Conservation (phyloP, 306 rosid species). For the Medicago ruthenica region DNA sequence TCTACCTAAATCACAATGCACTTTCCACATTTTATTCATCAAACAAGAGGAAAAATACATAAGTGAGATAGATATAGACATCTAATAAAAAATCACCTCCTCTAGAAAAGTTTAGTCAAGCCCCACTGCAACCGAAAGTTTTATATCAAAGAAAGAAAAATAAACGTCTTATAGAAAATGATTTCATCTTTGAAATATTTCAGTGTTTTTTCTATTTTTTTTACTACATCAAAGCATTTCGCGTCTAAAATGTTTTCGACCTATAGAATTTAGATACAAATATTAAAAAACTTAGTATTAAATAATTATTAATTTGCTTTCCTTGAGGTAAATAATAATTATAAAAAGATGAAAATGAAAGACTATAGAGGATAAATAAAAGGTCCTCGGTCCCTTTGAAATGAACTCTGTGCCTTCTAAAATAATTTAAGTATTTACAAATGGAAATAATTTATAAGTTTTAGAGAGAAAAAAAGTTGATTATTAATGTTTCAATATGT, state of each 20-base stretch:
- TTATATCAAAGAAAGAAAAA: background rate
- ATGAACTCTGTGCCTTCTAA: too few species aligned
- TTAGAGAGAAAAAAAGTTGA: too few species aligned
- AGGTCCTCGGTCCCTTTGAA: too few species aligned
- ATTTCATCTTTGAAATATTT: constrained; percentile 1
- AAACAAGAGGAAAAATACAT: background rate
- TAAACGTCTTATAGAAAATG: background rate
- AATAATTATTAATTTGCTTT: too few species aligned
- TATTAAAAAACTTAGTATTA: too few species aligned
- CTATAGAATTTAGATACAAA: too few species aligned
- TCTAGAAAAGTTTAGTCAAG: background rate
- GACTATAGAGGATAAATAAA: too few species aligned
- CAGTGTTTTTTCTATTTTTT: background rate
- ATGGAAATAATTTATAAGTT: too few species aligned
- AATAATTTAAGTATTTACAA: too few species aligned
- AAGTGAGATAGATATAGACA: background rate
- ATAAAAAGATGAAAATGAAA: too few species aligned
- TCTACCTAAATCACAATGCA: background rate
- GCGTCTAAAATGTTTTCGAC: background rate
- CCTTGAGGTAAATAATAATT: too few species aligned
- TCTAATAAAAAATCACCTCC: background rate
- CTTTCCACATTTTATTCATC: background rate
- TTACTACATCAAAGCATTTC: background rate
- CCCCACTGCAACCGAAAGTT: constrained; percentile 12
- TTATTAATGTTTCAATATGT: too few species aligned